phyloP scores from a whole-genome alignment of 1,284 basidiomycete species.

The Ustilago hordei region DNA sequence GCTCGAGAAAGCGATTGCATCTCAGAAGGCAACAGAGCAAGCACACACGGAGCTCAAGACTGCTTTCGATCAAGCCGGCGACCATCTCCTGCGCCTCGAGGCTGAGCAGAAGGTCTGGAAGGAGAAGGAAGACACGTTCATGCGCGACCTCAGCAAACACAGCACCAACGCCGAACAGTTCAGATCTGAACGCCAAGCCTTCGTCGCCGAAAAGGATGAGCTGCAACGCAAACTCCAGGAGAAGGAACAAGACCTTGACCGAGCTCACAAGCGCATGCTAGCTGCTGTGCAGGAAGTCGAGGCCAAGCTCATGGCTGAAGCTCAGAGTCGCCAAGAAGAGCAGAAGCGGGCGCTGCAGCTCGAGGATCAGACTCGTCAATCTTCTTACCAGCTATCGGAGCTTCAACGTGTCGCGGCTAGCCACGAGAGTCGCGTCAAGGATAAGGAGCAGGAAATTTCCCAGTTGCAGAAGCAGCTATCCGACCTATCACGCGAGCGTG shows the following conservation, averaged over 20 bases:
- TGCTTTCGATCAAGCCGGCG: slow-evolving; percentile 84
- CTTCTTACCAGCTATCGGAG: slow-evolving; percentile 84
- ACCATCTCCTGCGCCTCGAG: slow-evolving; percentile 84
- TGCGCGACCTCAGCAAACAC: slow-evolving; percentile 56
- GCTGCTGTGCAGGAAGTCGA: slow-evolving; percentile 78
- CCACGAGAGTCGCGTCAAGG: slow-evolving; percentile 81
- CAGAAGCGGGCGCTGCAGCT: slow-evolving; percentile 51
- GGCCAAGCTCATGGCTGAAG: slow-evolving; percentile 78
- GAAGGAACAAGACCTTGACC: slow-evolving; percentile 82
- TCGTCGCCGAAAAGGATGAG: slow-evolving; percentile 75
- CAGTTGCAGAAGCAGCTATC: slow-evolving; percentile 76
- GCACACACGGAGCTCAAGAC: slow-evolving; percentile 79
- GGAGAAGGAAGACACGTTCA: slow-evolving; percentile 73
- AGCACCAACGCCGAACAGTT: slow-evolving; percentile 49
- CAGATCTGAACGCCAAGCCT: slow-evolving; percentile 44
- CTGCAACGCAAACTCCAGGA: slow-evolving; percentile 79
- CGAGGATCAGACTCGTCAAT: slow-evolving; percentile 69
- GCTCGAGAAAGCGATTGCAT: slow-evolving; percentile 79
- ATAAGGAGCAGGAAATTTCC: slow-evolving; percentile 80
- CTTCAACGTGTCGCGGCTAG: slow-evolving; percentile 81
- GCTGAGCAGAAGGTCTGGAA: slow-evolving; percentile 79
- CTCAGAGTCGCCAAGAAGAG: slow-evolving; percentile 71
- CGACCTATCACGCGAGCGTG: slow-evolving; percentile 71
- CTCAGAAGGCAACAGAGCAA: slow-evolving; percentile 69
- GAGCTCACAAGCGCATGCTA: slow-evolving; percentile 83